phyloP scores from a whole-genome alignment of 2,329 filamentous ascomycete species.

The Epichloe coenophiala region DNA sequence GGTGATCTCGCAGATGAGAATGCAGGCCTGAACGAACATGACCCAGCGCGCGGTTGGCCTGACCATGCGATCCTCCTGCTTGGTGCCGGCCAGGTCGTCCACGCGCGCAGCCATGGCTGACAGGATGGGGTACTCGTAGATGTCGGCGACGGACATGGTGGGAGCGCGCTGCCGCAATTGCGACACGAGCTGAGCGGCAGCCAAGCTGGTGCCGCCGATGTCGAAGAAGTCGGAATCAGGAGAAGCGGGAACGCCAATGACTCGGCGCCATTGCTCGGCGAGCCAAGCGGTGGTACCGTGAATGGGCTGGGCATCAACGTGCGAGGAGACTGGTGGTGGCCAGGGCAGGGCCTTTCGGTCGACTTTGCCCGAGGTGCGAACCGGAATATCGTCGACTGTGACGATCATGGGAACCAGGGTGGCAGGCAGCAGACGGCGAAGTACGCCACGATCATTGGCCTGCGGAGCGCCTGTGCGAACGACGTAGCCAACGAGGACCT shows the following conservation, averaged over 20 bases:
- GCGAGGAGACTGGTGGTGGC: constrained; percentile 5
- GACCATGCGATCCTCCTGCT: constrained; percentile 6
- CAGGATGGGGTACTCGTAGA: constrained; percentile 10
- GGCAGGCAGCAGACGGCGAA: constrained; percentile 7
- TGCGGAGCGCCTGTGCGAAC: constrained; percentile 2
- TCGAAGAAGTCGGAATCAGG: constrained; percentile 10
- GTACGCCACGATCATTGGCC: constrained; percentile 1
- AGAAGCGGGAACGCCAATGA: constrained; percentile 7
- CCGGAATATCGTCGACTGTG: constrained; percentile 8
- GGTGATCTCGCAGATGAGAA: constrained; percentile 6
- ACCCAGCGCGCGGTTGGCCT: constrained; percentile 9
- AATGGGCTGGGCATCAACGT: constrained; percentile 3
- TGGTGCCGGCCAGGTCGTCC: constrained; percentile 7
- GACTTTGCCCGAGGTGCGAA: constrained; percentile 12
- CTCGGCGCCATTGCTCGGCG: constrained; percentile 9
- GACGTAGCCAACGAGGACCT: constrained; percentile 11
- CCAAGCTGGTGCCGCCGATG: constrained; percentile 11
- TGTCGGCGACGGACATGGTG: constrained; percentile 10
- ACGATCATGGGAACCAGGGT: constrained; percentile 11
- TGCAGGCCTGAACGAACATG: constrained; percentile 7
- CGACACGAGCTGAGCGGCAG: constrained; percentile 11
- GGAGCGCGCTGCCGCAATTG: constrained; percentile 9
- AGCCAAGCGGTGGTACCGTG: constrained; percentile 9
- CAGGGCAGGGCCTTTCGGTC: constrained; percentile 11
- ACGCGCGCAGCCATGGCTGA: constrained; percentile 8